Conservation (phyloP, 257 asterid genomes). For the Rhazya stricta region DNA sequence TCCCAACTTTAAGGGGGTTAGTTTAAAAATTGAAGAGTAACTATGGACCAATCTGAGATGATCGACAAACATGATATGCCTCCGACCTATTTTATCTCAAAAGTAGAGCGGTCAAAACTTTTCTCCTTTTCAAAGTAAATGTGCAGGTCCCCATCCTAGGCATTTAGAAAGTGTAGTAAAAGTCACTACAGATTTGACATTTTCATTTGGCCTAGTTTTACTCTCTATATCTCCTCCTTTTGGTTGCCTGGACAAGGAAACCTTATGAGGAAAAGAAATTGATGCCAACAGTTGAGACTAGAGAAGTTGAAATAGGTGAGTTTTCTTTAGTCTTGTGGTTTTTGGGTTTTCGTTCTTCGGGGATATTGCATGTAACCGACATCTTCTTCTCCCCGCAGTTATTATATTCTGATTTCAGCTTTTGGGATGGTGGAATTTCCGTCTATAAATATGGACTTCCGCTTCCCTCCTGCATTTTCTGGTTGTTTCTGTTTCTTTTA, state of each 20-base stretch:
- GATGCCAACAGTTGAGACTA: background rate
- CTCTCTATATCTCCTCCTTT: background rate
- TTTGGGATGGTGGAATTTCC: background rate
- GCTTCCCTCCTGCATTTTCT: background rate
- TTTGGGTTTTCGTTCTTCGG: background rate
- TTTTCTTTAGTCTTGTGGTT: background rate
- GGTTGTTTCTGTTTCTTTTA: background rate
- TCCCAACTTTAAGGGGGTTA: too few relatives aligned
- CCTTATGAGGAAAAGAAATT: background rate
- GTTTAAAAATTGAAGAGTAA: background rate
- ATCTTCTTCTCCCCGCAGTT: background rate
- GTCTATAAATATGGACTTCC: background rate
- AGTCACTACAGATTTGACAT: too few relatives aligned
- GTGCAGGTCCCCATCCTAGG: conserved; percentile 1
- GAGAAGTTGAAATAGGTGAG: background rate
- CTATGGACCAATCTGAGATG: background rate
- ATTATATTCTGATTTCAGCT: background rate
- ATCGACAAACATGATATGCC: background rate
- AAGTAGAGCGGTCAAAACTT: conserved; percentile 1
- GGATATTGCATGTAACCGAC: background rate
- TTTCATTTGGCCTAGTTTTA: background rate
- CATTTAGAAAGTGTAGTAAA: background rate
- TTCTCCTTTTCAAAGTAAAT: background rate
- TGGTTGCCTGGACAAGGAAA: background rate
- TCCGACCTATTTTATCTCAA: background rate